Base-by-base conservation (phyloP, 1,284 basidiomycete species). In the Ustilago esculenta region DNA sequence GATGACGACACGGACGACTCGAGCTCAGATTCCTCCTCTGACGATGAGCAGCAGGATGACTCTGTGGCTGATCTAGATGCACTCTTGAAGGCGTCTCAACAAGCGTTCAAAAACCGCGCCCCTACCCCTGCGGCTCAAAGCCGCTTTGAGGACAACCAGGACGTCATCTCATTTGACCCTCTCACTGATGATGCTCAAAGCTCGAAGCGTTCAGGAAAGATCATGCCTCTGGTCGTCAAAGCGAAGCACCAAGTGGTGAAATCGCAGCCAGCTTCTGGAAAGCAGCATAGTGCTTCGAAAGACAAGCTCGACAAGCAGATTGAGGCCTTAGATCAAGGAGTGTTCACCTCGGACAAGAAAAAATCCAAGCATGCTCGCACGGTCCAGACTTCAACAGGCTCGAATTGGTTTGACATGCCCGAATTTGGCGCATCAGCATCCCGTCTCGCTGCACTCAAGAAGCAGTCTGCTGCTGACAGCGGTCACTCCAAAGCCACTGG, bases 341-440 rank as follows among this genome's bases (percentile, higher is more conserved):
- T 33, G 4, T 18, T 60, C n/a, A 36, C 39, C 4, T 12, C 59
- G n/a, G 44, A 46, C 15, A 43, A 39, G 44, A 69, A 63, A 29
- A 63, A 59, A 11, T 63, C 66, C 23, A 69, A 69, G 44, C 58
- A 64, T 20, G 66, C 58, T 4, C 59, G 59, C 5, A 59, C 51
- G 14, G 53, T 57, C 15, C 50, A 55, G 30, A 65, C 60, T 24
- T 53, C 92, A 0, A 87, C 92, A 0, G 93, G 92, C 0, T 87
- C 89, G 42, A 86, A 87, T 47, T 98, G 95, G 94, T 94, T 92
- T 76, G 90, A 95, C 75, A 86, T 98, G 57, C 94, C 95, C 25
- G 88, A 92, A 6, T 91, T 92, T 20, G 65, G 64, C 6, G 65
- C 69, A 12, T 65, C 57, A 2, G 30, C 53, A 21, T 48, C 65